A percentile compares a stretch with the other conserved stretches of the same genome.
phyloP scores from a whole-genome alignment of 192 early-diverging fungal genomes.

The Backusella mclennaniae region DNA sequence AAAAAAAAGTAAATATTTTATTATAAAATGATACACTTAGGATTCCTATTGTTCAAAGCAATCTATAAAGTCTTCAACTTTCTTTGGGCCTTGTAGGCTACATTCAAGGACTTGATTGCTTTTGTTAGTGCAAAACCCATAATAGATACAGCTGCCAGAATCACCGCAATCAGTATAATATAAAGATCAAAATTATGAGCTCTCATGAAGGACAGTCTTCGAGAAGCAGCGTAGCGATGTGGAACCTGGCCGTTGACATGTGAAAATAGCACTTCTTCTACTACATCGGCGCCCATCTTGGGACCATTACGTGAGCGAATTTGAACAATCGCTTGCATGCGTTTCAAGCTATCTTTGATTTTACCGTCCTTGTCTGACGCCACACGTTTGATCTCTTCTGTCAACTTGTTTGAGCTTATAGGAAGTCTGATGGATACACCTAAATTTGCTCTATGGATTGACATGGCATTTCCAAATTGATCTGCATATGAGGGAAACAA shows the following conservation, averaged over 20 bases:
- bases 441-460: not conserved
- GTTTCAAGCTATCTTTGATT: not conserved
- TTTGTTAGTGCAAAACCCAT: not conserved
- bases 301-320: not conserved
- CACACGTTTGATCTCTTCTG: not conserved
- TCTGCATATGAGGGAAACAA: conserved; percentile 25
- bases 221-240: conserved; percentile 16
- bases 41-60: not conserved
- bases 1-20: too few relatives aligned
- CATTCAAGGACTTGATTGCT: not conserved
- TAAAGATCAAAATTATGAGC: conserved; percentile 19
- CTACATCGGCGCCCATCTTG: conserved; percentile 7
- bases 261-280: conserved; percentile 26
- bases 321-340: conserved; percentile 9
- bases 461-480: conserved; percentile 18
- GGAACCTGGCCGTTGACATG: conserved; percentile 2
- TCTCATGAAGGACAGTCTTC: conserved; percentile 18
- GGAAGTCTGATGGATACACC: not conserved
- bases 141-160: not conserved
- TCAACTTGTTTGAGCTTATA: not conserved
- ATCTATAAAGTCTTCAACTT: not conserved
- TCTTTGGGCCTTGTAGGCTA: not conserved
- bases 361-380: not conserved
- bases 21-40: too few relatives aligned
- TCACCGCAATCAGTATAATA: not conserved